Percentiles rank a stretch among this genome's conserved stretches.
These are phyloP conservation scores for Cryptococcus deneoformans DNA, from an alignment of 1,284 basidiomycete genomes.

Conservation along the genomic window DNA sequence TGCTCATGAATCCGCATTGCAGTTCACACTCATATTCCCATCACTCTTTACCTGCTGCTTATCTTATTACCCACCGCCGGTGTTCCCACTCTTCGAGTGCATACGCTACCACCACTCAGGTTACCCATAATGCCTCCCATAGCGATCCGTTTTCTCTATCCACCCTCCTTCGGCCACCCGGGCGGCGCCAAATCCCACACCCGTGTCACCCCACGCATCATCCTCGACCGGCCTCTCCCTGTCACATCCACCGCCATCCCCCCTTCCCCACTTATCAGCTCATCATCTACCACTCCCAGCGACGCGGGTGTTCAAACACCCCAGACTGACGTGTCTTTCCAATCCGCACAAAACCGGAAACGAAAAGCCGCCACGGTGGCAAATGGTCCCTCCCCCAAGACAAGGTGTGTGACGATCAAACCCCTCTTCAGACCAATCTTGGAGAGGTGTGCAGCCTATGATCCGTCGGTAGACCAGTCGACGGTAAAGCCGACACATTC, in stretches of 20 bases:
- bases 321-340: constrained; percentile 12
- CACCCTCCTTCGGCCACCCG: not conserved
- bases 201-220: not conserved
- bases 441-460: constrained; percentile 22
- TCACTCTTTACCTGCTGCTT: too few species aligned
- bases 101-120: too few species aligned
- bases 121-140: not conserved
- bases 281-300: constrained; percentile 2
- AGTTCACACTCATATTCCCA: too few species aligned
- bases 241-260: not conserved
- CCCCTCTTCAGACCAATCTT: constrained; percentile 32
- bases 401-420: constrained; percentile 14
- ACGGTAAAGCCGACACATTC: constrained; percentile 4
- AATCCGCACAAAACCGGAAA: constrained; percentile 5
- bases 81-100: too few species aligned
- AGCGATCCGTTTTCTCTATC: not conserved
- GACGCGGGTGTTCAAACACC: not conserved
- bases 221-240: constrained; percentile 1
- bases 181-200: not conserved
- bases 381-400: constrained; percentile 8
- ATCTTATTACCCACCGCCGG: too few species aligned
- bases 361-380: constrained; percentile 10
- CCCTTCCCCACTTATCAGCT: not conserved
- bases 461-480: constrained; percentile 3
- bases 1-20: too few species aligned